Evolutionary conservation across 306 rosid genomes (phyloP).

Genomic region (Aeschynomene evenia): DNA sequence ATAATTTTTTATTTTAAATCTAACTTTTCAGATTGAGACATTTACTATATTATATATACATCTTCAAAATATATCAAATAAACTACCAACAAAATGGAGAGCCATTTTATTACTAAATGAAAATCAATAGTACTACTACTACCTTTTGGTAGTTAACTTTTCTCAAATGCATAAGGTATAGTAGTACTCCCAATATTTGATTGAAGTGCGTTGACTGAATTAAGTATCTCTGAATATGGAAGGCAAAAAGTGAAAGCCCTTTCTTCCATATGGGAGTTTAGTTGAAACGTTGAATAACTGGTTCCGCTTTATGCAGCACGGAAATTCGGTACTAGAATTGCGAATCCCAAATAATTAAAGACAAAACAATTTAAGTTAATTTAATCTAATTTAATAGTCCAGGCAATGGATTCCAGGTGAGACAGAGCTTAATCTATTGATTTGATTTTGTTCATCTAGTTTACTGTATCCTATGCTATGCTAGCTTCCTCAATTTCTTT

Average conservation of each 20-base stretch:
- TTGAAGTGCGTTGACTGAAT: neutral
- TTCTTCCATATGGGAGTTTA: constrained; percentile 27
- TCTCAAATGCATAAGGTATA: neutral
- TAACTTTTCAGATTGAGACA: too few species aligned
- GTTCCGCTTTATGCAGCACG: constrained; percentile 31
- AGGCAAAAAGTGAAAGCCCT: constrained; percentile 26
- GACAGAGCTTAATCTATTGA: neutral
- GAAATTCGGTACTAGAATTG: constrained; percentile 37
- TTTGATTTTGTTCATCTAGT: neutral
- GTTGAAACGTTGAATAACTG: constrained; percentile 33
- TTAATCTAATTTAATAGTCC: too few species aligned
- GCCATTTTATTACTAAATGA: too few species aligned
- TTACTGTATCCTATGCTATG: constrained; percentile 30
- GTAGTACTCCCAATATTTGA: too few species aligned
- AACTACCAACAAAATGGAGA: too few species aligned
- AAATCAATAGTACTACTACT: too few species aligned
- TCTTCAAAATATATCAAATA: too few species aligned
- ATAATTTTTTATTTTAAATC: too few species aligned
- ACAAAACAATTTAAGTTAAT: too few species aligned
- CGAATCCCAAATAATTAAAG: neutral
- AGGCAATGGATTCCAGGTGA: constrained; percentile 36
- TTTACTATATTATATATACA: too few species aligned
- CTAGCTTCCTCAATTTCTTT: constrained; percentile 8
- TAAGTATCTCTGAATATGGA: constrained; percentile 1
- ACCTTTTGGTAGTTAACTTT: too few species aligned